Conservation (phyloP, 2,329 filamentous ascomycete genomes). For the Botrytis squamosa region DNA sequence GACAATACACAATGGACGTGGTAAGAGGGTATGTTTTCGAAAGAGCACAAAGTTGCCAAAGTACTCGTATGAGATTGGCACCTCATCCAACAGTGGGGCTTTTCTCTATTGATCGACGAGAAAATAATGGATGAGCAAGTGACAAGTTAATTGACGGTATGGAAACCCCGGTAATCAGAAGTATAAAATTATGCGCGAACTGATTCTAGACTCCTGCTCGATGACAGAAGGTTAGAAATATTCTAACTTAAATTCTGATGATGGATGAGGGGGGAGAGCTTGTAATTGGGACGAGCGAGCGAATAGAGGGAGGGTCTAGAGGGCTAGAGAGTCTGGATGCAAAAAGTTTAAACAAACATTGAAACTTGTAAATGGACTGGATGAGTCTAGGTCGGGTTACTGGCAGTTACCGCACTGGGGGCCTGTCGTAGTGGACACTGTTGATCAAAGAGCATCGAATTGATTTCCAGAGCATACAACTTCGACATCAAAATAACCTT, state of each 20-base stretch:
- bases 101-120: background rate
- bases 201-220: conserved; percentile 15
- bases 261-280: background rate
- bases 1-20: background rate
- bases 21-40: background rate
- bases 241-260: background rate
- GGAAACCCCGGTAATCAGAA: conserved; percentile 4
- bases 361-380: background rate
- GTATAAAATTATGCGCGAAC: conserved; percentile 9
- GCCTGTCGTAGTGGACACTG: background rate
- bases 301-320: conserved; percentile 6
- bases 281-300: background rate
- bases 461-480: background rate
- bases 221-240: conserved; percentile 11
- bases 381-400: conserved; percentile 3
- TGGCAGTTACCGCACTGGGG: conserved; percentile 1
- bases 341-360: conserved; percentile 15
- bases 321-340: background rate
- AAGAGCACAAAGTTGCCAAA: conserved; percentile 1
- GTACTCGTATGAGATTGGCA: conserved; percentile 5
- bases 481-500: background rate
- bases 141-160: background rate
- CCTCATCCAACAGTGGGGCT: conserved; percentile 5
- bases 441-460: conserved; percentile 5
- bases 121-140: background rate